Conservation (phyloP, 371 early-diverging fungal genomes). For the Catenaria anguillulae region DNA sequence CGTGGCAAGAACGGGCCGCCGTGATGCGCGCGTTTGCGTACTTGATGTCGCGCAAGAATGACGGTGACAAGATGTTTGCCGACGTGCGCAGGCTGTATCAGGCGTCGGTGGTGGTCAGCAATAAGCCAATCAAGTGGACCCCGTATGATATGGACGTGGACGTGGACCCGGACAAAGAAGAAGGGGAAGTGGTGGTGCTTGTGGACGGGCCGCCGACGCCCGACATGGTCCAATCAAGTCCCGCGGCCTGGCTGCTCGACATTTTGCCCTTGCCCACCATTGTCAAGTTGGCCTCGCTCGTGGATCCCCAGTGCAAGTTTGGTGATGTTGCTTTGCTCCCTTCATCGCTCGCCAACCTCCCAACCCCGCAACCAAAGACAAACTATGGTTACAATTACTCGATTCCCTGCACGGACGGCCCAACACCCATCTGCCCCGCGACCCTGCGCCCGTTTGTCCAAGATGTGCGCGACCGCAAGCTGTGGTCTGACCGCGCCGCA, state of each 20-base stretch:
- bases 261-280: background rate
- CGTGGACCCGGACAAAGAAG: too few relatives aligned
- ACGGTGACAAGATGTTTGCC: background rate
- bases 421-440: background rate
- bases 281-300: background rate
- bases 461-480: background rate
- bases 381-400: too few relatives aligned
- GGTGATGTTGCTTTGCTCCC: background rate
- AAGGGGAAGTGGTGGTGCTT: background rate
- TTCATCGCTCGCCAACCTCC: too few relatives aligned
- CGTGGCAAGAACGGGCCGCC: background rate
- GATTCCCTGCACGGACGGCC: too few relatives aligned
- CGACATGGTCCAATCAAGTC: background rate
- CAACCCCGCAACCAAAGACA: too few relatives aligned
- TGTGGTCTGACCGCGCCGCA: background rate
- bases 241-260: background rate
- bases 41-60: background rate
- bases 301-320: background rate
- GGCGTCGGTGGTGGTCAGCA: background rate
- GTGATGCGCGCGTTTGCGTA: background rate
- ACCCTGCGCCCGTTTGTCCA: background rate
- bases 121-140: background rate
- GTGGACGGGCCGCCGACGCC: background rate
- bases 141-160: too few relatives aligned
- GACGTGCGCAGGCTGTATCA: background rate